Evolutionary conservation across 768 basidiomycete species (phyloP), one percentile per base, ranked within the genome.

Genomic region (Termitomyces sp.): DNA sequence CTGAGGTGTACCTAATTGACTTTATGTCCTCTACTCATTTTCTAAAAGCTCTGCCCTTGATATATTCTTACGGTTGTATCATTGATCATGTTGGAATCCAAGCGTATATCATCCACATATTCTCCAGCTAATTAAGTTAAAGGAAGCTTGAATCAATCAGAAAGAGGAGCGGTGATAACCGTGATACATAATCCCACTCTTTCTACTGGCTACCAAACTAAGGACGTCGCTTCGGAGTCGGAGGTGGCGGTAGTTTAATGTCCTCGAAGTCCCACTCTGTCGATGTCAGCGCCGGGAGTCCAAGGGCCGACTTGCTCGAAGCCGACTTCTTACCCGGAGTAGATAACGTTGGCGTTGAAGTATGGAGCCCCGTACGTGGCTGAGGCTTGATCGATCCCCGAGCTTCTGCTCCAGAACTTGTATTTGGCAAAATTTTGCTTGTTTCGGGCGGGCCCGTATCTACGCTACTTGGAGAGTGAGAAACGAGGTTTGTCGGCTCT

Each of bases 231-330:
- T 60, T 60, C 48, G 49, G 47, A 32, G 59, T 55, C n/a, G 57
- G 50, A 13, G 63, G 63, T n/a, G 63, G 79, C 3, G 82, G 82
- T 26, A 81, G 70, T 9, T 74, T 62, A 20, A 83, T 62, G 23
- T 81, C 79, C 63, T 83, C 81, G 52, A 77, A 79, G 40, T 74
- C 79, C 84, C 83, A 85, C 48, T 83, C 82, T 40, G 69, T 73
- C 18, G 82, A 82, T 12, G 71, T 72, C 48, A 84, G 66, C 5
- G 79, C 68, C 8, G 83, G 84, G 5, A 84, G 66, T 32, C 76
- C 74, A 7, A 75, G 72, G 0, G 71, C 59, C 18, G 72, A 73
- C 57, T 69, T 71, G 30, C 69, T 66, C 28, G 20, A 16, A 30
- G 18, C 38, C 36, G 28, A 7, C n/a, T 8, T 54, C 18, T 30